Percentiles rank a stretch among this genome's conserved stretches.
phyloP scores from a whole-genome alignment of 768 basidiomycete genomes.

The Rhodosporidiobolus odoratus region DNA sequence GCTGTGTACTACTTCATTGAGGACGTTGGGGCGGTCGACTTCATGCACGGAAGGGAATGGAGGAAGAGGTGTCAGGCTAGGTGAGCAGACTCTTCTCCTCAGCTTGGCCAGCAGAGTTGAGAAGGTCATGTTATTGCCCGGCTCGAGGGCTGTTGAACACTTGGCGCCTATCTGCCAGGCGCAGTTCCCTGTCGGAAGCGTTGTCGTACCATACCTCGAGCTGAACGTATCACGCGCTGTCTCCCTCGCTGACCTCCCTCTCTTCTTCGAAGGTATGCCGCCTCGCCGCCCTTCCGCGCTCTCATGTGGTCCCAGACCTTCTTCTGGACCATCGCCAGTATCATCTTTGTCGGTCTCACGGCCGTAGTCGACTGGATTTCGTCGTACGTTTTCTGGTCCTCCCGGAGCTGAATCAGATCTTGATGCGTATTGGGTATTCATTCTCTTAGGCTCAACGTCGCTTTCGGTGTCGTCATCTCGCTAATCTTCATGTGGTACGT shows the following conservation, averaged over 20 bases:
- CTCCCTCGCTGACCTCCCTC: neutral
- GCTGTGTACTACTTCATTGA: constrained; percentile 41
- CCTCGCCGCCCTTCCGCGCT: constrained; percentile 41
- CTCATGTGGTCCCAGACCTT: constrained; percentile 39
- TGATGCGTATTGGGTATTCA: neutral
- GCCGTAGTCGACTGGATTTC: constrained; percentile 40
- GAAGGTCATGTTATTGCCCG: neutral
- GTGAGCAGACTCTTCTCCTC: neutral
- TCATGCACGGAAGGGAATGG: constrained; percentile 38
- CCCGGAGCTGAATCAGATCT: neutral
- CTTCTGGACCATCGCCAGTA: constrained; percentile 32
- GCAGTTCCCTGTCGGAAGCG: neutral
- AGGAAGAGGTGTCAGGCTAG: constrained; percentile 35
- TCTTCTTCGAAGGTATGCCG: constrained; percentile 32
- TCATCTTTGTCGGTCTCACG: constrained; percentile 34
- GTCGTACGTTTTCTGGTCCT: neutral
- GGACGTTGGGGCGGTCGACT: constrained; percentile 43
- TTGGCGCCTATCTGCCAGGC: neutral
- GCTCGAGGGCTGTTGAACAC: too few relatives aligned
- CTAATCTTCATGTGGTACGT: constrained; percentile 38
- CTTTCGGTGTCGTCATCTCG: constrained; percentile 36
- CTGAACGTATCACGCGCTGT: neutral
- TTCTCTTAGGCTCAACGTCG: constrained; percentile 20
- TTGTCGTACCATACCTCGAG: neutral
- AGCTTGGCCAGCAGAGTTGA: neutral